Evolutionary conservation across 768 basidiomycete genomes (phyloP).

Genomic region (Naganishia friedmannii): DNA sequence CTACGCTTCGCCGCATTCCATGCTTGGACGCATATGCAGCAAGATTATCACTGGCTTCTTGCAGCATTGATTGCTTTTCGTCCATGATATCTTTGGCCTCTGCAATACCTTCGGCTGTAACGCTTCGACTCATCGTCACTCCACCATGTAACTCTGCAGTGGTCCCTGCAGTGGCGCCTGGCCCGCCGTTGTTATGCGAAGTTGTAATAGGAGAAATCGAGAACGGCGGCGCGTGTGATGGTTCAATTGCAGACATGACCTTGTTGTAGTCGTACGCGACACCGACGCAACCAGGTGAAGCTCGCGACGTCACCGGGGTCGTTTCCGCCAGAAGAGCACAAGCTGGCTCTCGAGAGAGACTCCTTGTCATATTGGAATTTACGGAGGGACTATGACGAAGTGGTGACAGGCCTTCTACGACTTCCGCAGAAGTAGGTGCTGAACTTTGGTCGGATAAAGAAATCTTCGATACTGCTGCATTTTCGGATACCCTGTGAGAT

Average conservation of each 20-base stretch:
- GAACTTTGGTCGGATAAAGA: neutral
- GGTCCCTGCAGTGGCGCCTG: neutral
- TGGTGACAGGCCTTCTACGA: neutral
- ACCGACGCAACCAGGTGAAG: neutral
- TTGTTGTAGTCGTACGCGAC: neutral
- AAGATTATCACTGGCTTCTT: conserved; percentile 18
- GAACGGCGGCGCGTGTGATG: conserved; percentile 2
- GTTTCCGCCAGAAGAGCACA: neutral
- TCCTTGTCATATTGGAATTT: neutral
- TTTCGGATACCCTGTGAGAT: too few relatives aligned
- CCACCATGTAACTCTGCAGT: conserved; percentile 7
- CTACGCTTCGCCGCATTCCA: neutral
- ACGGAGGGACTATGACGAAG: neutral
- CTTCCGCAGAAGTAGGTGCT: neutral
- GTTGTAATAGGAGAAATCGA: neutral
- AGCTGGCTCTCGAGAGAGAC: neutral
- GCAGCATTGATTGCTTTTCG: conserved; percentile 9
- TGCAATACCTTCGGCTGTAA: conserved; percentile 12
- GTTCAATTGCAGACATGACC: conserved; percentile 23
- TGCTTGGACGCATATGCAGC: neutral
- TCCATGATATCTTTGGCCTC: conserved; percentile 21
- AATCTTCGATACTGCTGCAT: too few relatives aligned
- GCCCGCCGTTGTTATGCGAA: conserved; percentile 1
- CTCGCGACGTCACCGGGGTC: neutral
- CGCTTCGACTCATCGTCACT: conserved; percentile 21